Evolutionary conservation across 441 rosid genomes (phyloP).

Genomic region (Erodium moschatum): DNA sequence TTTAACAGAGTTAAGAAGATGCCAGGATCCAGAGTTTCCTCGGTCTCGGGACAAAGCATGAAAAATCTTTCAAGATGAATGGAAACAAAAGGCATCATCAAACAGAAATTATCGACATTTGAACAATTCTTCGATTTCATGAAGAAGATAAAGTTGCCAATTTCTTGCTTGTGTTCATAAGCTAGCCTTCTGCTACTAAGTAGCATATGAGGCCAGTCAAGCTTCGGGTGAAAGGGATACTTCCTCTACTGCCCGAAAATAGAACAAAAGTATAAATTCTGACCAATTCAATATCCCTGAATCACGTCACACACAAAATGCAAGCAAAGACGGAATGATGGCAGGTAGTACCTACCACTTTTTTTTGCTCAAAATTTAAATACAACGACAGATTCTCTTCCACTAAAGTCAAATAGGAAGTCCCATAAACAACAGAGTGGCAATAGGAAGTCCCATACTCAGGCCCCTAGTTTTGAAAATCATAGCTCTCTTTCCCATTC

Average conservation of each 20-base stretch:
- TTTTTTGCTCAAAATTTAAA: background rate
- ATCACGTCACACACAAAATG: background rate
- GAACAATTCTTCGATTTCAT: background rate
- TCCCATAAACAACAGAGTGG: background rate
- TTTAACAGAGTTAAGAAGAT: background rate
- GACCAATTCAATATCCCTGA: conserved; percentile 2
- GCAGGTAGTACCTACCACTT: conserved; percentile 5
- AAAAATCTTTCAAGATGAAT: background rate
- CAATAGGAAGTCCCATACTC: background rate
- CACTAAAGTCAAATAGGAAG: background rate
- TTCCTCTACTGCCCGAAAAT: background rate
- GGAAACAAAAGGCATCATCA: too few relatives aligned
- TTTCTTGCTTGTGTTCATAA: background rate
- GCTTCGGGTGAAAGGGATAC: background rate
- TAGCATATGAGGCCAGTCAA: conserved; percentile 1
- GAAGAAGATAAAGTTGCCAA: background rate
- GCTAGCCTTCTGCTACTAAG: background rate
- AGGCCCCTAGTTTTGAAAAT: background rate
- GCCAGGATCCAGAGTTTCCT: background rate
- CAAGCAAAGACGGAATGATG: background rate
- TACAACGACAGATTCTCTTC: background rate
- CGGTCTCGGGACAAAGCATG: background rate
- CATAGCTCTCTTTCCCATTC: background rate
- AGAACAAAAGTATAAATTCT: background rate
- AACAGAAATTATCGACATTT: background rate